A percentile compares a stretch with the other conserved stretches of the same genome.
Evolutionary conservation across 345 rosid genomes (phyloP).

Genomic region (Crucihimalaya himalaica): DNA sequence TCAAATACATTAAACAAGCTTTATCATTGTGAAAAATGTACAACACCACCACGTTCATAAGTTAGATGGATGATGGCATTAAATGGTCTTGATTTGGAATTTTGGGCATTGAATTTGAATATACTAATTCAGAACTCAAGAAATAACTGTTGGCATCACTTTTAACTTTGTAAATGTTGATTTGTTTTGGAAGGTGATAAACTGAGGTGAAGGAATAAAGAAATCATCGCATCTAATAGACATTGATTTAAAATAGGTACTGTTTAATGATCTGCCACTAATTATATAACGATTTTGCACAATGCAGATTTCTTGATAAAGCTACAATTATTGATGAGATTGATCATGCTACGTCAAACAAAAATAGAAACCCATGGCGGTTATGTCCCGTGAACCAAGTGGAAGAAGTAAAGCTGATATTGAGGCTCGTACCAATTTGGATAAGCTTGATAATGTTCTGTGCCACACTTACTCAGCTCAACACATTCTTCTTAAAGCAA

Average conservation of each 20-base stretch:
- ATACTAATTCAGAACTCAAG: conserved; percentile 2
- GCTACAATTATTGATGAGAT: conserved; percentile 66
- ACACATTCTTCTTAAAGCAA: conserved; percentile 88
- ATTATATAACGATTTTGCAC: background rate
- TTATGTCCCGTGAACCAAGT: conserved; percentile 79
- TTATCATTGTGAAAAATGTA: background rate
- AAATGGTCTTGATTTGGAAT: background rate
- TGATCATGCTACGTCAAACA: conserved; percentile 41
- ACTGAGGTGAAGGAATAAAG: too few species aligned
- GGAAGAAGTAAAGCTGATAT: conserved; percentile 79
- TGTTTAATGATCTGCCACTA: background rate
- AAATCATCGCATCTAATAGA: background rate
- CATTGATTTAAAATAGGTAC: background rate
- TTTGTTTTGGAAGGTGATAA: background rate
- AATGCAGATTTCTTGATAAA: conserved; percentile 73
- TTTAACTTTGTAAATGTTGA: background rate
- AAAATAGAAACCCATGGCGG: conserved; percentile 67
- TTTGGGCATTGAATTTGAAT: conserved; percentile 3
- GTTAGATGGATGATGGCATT: background rate
- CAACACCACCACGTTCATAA: conserved; percentile 16
- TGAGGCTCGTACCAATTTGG: conserved; percentile 81
- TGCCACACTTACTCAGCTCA: conserved; percentile 59
- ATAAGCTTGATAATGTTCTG: conserved; percentile 74
- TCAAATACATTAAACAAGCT: conserved; percentile 2
- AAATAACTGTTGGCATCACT: background rate